Base-by-base conservation (phyloP, 2,329 filamentous ascomycete genomes). In the Aspergillus cejpii region DNA sequence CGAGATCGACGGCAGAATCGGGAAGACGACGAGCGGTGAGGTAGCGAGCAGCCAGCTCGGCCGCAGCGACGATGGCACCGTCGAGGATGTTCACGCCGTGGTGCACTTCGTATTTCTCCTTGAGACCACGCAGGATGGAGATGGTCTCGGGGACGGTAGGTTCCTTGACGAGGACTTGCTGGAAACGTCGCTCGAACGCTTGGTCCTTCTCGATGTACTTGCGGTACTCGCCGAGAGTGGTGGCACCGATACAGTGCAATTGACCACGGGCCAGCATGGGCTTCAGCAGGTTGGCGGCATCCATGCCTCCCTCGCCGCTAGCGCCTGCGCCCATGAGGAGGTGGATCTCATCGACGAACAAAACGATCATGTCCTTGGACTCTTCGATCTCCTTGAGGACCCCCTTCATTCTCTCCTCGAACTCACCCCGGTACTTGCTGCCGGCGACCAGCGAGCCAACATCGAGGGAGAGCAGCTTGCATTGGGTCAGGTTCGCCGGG, bases 121-220 rank as follows among this genome's bases (percentile, higher is more conserved):
- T 98, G 52, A 98, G 74, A 63, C 92, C 92, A 76, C 92, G 87
- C n/a, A 98, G 83, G 61, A 98, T 98, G 17, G 92, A 98, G 51
- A 98, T 81, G 11, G 92, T 97, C 71, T 98, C 92, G 1, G 80
- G 68, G 39, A 97, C 83, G 5, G 81, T 77, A 2, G 92, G 92
- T 65, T 98, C 92, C 72, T 96, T 96, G 66, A 97, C 91, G 36
- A 98, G 70, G 29, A 98, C 92, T 69, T 98, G 92, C 67, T 98
- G 92, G 78, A 98, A 98, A 67, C 92, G 87, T 69, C 92, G 87
- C 70, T 98, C 92, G 65, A 98, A 98, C 37, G 92, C 92, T 37
- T 88, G 86, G 60, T 98, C 92, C 71, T 98, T 98, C 68, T 98
- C 92, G 52, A 98, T 95, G 70, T 98, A 97, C 69, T 98, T 98